These are phyloP conservation scores for Aspergillus sp. DNA, from an alignment of 2,329 filamentous ascomycete species.

Conservation along the genomic window DNA sequence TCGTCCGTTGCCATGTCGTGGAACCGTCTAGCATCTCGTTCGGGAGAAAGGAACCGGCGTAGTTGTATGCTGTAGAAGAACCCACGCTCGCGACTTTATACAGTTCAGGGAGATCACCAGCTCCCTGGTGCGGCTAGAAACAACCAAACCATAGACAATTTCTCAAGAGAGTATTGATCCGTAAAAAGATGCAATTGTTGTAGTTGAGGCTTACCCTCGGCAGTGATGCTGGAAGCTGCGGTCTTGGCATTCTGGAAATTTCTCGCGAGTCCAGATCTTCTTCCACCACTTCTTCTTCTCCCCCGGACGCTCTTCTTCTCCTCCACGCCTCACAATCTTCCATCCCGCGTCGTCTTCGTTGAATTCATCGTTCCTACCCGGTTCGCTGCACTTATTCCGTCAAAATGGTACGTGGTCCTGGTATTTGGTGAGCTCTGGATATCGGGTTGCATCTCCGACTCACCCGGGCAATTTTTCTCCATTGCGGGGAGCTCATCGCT, in stretches of 20 bases:
- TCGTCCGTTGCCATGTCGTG: not conserved
- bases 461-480: constrained; percentile 3
- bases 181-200: no score
- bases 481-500: not conserved
- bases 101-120: no score
- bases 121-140: not conserved
- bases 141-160: not conserved
- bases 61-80: not conserved
- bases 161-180: no score
- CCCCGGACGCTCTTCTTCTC: constrained; percentile 19
- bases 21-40: not conserved
- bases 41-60: constrained; percentile 8
- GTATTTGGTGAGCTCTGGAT: not conserved
- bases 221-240: constrained; percentile 18
- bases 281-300: constrained; percentile 24
- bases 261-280: constrained; percentile 31
- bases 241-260: constrained; percentile 43
- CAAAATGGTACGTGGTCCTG: constrained; percentile 18
- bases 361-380: not conserved
- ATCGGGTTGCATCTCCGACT: constrained; percentile 1
- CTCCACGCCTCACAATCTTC: constrained; percentile 18
- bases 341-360: constrained; percentile 4
- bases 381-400: constrained; percentile 2
- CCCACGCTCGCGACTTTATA: no score
- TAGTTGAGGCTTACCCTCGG: constrained; percentile 23